Evolutionary conservation across 2,329 filamentous ascomycete species (phyloP), one percentile per base, ranked within the genome.

Genomic region (Niveomyces coronatus): DNA sequence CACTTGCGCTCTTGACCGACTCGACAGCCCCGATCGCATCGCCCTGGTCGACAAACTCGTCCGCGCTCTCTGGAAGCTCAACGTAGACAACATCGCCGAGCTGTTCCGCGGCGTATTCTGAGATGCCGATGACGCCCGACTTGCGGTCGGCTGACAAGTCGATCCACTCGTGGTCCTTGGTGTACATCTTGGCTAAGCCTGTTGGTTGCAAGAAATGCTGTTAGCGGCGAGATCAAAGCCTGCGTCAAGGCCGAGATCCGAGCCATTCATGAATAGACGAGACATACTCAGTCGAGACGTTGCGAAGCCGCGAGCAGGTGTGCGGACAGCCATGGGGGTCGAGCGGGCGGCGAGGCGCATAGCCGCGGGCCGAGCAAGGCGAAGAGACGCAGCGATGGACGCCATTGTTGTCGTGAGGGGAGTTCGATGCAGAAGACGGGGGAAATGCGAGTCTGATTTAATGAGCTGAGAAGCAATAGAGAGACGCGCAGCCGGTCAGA

Each of bases 131-230:
- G 36, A 73, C 76, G 69, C 85, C 88, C 35, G 80, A 82, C 63
- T 84, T 89, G 59, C 82, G 79, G 64, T 93, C 84, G 36, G 76
- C 77, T 40, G 79, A 81, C 44, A 94, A 68, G 63, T 95, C 87
- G 59, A 98, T 79, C 91, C 91, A 98, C 70, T 98, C 91, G 71
- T 98, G 91, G 58, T 95, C 89, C 61, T 88, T 82, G 48, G 91
- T 95, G 71, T 94, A 98, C 61, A 81, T 85, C 67, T 91, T 89
- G 47, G 74, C 67, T 39, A 70, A 66, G 53, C 64, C 79, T 84
- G 46, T 15, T 16, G 37, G 32, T 22, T 28, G 19, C 15, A 34
- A 31, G 41, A 15, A 2, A 22, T 10, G 17, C n/a, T n/a, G 26
- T 35, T 3, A 35, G 33, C 7, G 11, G 13, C 11, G 24, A 19